These are phyloP conservation scores for Psidium guajava DNA, from an alignment of 345 rosid species.

Conservation along the genomic window DNA sequence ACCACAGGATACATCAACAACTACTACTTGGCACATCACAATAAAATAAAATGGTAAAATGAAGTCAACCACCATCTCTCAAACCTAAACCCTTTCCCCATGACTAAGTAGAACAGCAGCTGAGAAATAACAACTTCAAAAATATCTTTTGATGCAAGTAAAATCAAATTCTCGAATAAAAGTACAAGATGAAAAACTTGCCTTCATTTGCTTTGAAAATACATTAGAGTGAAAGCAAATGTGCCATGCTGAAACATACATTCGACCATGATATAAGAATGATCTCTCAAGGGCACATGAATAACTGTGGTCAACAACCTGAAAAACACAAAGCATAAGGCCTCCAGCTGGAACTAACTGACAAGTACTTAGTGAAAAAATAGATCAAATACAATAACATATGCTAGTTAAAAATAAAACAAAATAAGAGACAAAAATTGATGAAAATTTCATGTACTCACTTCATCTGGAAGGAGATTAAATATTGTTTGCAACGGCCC, in stretches of 20 bases:
- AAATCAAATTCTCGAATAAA: not conserved
- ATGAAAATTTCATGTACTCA: slow-evolving; percentile 17
- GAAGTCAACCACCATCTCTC: not conserved
- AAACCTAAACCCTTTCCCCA: not conserved
- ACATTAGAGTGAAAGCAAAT: slow-evolving; percentile 98
- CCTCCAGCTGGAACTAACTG: not conserved
- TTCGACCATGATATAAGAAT: slow-evolving; percentile 96
- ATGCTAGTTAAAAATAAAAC: not conserved
- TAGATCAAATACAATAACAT: not conserved
- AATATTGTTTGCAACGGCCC: slow-evolving; percentile 94
- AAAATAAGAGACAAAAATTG: not conserved
- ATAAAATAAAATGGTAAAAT: too few species aligned
- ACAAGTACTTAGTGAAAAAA: not conserved
- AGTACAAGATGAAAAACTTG: slow-evolving; percentile 13
- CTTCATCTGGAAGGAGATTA: slow-evolving; percentile 88
- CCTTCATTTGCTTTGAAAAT: slow-evolving; percentile 99
- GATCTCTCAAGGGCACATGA: slow-evolving; percentile 98
- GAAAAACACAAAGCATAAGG: slow-evolving; percentile 10
- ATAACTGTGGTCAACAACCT: slow-evolving; percentile 86
- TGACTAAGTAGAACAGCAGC: not conserved
- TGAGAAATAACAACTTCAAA: not conserved
- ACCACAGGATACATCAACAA: not conserved
- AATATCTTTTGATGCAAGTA: not conserved
- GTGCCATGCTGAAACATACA: slow-evolving; percentile 97
- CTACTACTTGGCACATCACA: not conserved